Evolutionary conservation across 2,329 filamentous ascomycete genomes (phyloP), one percentile per base, ranked within the genome.

Genomic region (Aspergillus persii): DNA sequence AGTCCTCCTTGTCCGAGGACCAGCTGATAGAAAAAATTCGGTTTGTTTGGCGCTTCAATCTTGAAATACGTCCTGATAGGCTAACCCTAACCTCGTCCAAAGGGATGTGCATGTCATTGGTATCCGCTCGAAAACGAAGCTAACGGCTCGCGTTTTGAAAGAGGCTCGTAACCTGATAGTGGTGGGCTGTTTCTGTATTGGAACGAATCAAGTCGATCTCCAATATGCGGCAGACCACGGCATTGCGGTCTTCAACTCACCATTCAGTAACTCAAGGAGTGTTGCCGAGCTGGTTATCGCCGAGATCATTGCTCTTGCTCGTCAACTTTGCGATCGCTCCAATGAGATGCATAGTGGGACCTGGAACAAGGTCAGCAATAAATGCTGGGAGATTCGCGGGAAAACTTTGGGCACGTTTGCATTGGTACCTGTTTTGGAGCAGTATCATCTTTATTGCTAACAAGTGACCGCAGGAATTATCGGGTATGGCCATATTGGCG

Each of bases 241-340:
- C 66, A 96, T 98, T 74, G 92, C 93, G 39, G 95, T 99, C 64
- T 99, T 99, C 86, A 99, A 99, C 80, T 98, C 95, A 50, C 95
- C 95, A 1, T 99, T 99, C 79, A 93, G 91, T 79, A 99, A 99
- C 80, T 98, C 94, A 8, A 89, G 95, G 75, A 96, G 91, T 74
- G 95, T 99, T 54, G 95, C 95, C 58, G 95, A 99, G 81, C 83
- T 98, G 58, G 92, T 98, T 68, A 97, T 99, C 74, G 89, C 83
- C 56, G 94, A 97, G 78, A 93, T 99, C 72, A 97, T 99, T 71
- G 82, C 84, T 44, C 87, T 99, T 56, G 95, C 95, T 26, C 89
- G 95, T 60, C 95, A 99, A 78, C 83, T 99, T 36, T 89, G 91
- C 63, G 95, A 99, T 77, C 91, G 95, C 68, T 96, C 91, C 63